These are phyloP conservation scores for Daldinia grandis DNA, from an alignment of 495 filamentous ascomycete species.

Conservation along the genomic window DNA sequence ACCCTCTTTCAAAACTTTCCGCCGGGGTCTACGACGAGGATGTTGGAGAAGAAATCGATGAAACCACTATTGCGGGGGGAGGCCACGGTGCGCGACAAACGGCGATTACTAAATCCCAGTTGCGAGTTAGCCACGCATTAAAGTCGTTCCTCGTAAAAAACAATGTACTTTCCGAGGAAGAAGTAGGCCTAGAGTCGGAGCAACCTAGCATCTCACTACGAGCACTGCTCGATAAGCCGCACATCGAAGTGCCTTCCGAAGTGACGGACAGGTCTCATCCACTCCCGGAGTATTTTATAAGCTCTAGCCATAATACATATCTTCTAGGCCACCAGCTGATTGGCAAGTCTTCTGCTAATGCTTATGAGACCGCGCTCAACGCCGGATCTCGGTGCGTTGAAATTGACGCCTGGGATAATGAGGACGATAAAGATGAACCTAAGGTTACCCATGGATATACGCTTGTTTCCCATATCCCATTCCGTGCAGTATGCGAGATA, in stretches of 20 bases:
- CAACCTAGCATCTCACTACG: conserved; percentile 42
- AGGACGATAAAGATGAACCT: conserved; percentile 57
- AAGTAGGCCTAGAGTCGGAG: conserved; percentile 46
- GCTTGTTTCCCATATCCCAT: conserved; percentile 62
- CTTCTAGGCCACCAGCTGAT: conserved; percentile 63
- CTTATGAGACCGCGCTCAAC: conserved; percentile 58
- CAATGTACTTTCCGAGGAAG: conserved; percentile 46
- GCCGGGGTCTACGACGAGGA: conserved; percentile 56
- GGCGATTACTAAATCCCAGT: conserved; percentile 50
- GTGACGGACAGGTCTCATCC: conserved; percentile 57
- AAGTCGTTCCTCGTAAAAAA: conserved; percentile 54
- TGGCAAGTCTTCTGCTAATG: conserved; percentile 55
- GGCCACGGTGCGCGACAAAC: conserved; percentile 54
- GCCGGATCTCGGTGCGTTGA: conserved; percentile 65
- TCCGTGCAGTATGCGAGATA: conserved; percentile 61
- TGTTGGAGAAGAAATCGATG: conserved; percentile 56
- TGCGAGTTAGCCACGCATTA: conserved; percentile 59
- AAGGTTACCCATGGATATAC: conserved; percentile 67
- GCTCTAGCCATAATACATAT: conserved; percentile 61
- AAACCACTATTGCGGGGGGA: conserved; percentile 56
- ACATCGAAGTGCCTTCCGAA: conserved; percentile 54
- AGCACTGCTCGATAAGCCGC: conserved; percentile 53
- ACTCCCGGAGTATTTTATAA: conserved; percentile 64
- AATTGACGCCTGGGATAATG: conserved; percentile 65
- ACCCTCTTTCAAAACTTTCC: conserved; percentile 42